These are phyloP conservation scores for Lobosporangium transversale DNA, from an alignment of 192 early-diverging fungal species.

Conservation along the genomic window DNA sequence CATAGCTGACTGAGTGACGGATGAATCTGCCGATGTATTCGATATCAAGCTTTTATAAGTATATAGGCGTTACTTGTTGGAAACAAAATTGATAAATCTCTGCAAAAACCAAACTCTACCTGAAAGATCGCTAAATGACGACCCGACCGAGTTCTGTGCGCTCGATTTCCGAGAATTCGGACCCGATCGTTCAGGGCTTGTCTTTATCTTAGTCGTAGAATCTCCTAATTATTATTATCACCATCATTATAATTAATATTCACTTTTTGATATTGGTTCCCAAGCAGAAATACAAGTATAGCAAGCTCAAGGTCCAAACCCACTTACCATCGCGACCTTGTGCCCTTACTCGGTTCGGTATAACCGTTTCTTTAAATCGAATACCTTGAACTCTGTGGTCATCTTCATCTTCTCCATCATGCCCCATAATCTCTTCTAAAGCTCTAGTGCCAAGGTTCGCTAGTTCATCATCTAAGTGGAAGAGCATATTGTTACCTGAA, in stretches of 20 bases:
- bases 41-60: not conserved
- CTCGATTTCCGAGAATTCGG: slow-evolving; percentile 38
- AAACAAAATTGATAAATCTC: not conserved
- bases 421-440: slow-evolving; percentile 30
- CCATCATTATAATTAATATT: not conserved
- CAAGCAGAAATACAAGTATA: not conserved
- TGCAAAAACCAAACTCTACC: too few relatives aligned
- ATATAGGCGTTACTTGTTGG: too few relatives aligned
- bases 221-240: slow-evolving; percentile 2
- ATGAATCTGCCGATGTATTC: slow-evolving; percentile 50
- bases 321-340: slow-evolving; percentile 28
- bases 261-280: not conserved
- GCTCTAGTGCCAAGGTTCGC: slow-evolving; percentile 29
- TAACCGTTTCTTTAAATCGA: not conserved
- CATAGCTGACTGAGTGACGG: slow-evolving; percentile 64
- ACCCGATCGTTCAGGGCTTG: slow-evolving; percentile 39
- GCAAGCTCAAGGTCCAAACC: not conserved
- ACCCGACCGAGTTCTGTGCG: slow-evolving; percentile 56
- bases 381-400: slow-evolving; percentile 12
- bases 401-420: slow-evolving; percentile 39
- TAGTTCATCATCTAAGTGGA: slow-evolving; percentile 42
- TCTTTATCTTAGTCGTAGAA: not conserved
- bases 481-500: slow-evolving; percentile 42
- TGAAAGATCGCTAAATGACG: slow-evolving; percentile 60
- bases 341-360: not conserved